Evolutionary conservation across 768 basidiomycete species (phyloP).

Genomic region (Pulveroboletus sp.): DNA sequence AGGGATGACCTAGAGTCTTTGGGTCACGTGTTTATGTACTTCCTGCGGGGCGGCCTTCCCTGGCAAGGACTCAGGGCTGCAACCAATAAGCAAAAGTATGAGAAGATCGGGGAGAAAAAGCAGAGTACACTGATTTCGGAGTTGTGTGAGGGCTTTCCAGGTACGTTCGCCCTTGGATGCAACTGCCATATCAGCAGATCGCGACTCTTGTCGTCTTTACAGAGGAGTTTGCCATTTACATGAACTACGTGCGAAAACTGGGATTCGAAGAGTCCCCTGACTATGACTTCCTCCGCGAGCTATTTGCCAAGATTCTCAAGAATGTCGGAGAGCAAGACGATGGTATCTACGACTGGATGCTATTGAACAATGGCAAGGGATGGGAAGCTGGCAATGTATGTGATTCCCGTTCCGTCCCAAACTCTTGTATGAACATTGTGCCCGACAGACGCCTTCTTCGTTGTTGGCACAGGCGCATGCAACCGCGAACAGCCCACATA

Average conservation of each 20-base stretch:
- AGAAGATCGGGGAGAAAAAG: constrained; percentile 99
- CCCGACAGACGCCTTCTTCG: constrained; percentile 38
- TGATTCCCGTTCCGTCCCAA: constrained; percentile 15
- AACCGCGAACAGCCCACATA: constrained; percentile 51
- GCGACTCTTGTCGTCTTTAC: constrained; percentile 1
- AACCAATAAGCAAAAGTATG: constrained; percentile 99
- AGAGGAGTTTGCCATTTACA: constrained; percentile 97
- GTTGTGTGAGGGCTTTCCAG: constrained; percentile 95
- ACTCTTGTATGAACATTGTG: constrained; percentile 1
- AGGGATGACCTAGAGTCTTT: constrained; percentile 95
- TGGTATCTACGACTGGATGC: constrained; percentile 94
- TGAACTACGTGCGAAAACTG: constrained; percentile 98
- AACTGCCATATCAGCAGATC: neutral
- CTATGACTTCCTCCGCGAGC: constrained; percentile 94
- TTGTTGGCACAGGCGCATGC: constrained; percentile 50
- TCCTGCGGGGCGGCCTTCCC: constrained; percentile 90
- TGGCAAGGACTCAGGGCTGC: constrained; percentile 98
- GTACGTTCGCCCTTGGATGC: constrained; percentile 33
- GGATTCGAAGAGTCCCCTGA: constrained; percentile 98
- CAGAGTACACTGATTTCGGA: constrained; percentile 90
- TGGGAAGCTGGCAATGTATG: constrained; percentile 88
- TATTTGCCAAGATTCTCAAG: constrained; percentile 90
- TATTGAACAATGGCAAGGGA: constrained; percentile 88
- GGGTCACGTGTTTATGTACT: constrained; percentile 99
- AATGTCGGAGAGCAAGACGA: constrained; percentile 86